phyloP scores from a whole-genome alignment of 2,329 filamentous ascomycete genomes.

The Diaporthe humulicola region DNA sequence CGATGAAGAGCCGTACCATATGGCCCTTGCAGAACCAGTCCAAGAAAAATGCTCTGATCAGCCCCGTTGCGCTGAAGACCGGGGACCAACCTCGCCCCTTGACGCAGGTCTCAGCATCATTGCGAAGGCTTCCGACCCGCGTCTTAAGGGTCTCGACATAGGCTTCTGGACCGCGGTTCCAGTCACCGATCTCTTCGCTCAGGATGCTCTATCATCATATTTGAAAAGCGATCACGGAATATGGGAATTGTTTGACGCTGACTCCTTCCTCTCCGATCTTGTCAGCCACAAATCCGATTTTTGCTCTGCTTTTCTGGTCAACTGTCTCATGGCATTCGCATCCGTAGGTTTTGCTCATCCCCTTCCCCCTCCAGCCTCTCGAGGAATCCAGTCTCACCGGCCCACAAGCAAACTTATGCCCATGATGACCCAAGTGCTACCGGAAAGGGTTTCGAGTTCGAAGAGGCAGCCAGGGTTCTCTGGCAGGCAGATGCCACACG shows the following conservation, averaged over 20 bases:
- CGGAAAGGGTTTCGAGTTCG: background rate
- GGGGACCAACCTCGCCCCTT: background rate
- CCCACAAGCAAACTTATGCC: background rate
- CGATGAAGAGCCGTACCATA: background rate
- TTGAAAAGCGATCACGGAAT: background rate
- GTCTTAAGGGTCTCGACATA: background rate
- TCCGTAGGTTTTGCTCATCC: background rate
- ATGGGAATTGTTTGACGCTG: background rate
- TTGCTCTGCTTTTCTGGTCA: background rate
- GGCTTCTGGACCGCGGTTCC: background rate
- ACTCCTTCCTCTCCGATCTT: background rate
- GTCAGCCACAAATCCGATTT: background rate
- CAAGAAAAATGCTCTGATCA: background rate
- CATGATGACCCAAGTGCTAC: background rate
- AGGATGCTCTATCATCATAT: background rate
- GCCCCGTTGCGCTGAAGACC: background rate
- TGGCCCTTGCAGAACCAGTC: background rate
- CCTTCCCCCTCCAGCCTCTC: background rate
- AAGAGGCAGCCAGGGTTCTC: background rate
- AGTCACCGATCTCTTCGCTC: background rate
- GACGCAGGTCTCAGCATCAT: too few relatives aligned
- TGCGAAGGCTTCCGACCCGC: background rate
- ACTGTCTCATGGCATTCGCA: conserved; percentile 1
- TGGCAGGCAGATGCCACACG: background rate
- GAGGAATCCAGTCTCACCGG: background rate